Evolutionary conservation across 2,329 filamentous ascomycete genomes (phyloP).

Genomic region (Lachnellula arida): DNA sequence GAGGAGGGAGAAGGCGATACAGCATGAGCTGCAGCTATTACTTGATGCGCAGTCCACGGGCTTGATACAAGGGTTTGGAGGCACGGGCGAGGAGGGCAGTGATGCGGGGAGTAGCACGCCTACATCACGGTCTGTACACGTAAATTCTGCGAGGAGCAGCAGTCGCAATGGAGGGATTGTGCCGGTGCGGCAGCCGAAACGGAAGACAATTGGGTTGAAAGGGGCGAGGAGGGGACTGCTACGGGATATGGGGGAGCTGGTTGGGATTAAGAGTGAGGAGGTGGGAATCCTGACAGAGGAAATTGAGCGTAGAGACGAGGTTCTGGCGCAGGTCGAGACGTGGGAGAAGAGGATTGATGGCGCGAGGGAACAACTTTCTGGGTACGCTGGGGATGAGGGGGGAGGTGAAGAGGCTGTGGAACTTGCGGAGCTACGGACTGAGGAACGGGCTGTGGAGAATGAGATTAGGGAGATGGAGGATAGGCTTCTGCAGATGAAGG

Average conservation of each 20-base stretch:
- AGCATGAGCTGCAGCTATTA: conserved; percentile 52
- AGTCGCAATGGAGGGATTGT: conserved; percentile 37
- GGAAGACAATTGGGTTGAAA: conserved; percentile 50
- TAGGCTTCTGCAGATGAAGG: conserved; percentile 56
- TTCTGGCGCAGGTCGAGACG: conserved; percentile 52
- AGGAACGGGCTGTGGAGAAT: conserved; percentile 48
- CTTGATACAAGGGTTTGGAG: conserved; percentile 27
- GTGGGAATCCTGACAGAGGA: conserved; percentile 54
- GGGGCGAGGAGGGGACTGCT: conserved; percentile 62
- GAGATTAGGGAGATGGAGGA: conserved; percentile 65
- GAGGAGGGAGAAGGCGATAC: conserved; percentile 47
- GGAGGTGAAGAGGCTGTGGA: conserved; percentile 52
- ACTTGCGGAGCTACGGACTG: conserved; percentile 53
- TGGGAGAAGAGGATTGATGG: conserved; percentile 42
- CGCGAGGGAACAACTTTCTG: conserved; percentile 47
- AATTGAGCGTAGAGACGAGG: conserved; percentile 50
- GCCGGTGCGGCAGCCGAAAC: conserved; percentile 55
- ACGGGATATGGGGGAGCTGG: conserved; percentile 58
- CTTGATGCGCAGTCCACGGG: conserved; percentile 55
- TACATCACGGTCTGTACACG: conserved; percentile 17
- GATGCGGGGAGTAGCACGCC: conserved; percentile 34
- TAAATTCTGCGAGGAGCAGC: conserved; percentile 9
- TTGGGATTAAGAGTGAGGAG: conserved; percentile 64
- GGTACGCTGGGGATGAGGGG: conserved; percentile 47
- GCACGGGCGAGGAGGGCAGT: conserved; percentile 34